Conservation (phyloP, 2,329 filamentous ascomycete genomes). For the Venturia nashicola region DNA sequence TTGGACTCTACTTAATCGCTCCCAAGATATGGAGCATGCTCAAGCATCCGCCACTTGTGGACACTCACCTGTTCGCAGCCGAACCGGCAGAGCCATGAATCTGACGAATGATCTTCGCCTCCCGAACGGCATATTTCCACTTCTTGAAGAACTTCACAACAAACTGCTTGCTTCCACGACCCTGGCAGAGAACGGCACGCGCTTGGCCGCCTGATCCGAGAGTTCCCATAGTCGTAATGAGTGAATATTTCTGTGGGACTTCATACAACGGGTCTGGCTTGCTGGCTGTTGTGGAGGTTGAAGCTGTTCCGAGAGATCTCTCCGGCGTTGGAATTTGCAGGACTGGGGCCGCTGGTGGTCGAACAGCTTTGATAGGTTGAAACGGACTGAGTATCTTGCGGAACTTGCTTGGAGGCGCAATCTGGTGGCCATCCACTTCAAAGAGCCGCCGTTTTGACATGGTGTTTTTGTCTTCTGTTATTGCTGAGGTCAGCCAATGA, state of each 20-base stretch:
- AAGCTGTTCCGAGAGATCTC: neutral
- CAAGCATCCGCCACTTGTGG: neutral
- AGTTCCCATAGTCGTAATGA: neutral
- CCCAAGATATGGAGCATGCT: no score
- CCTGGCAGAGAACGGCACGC: neutral
- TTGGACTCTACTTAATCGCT: no score
- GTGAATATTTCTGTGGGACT: neutral
- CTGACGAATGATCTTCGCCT: neutral
- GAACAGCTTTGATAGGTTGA: neutral
- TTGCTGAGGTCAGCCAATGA: neutral
- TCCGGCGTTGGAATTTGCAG: neutral
- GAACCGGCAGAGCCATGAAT: neutral
- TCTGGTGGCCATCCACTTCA: neutral
- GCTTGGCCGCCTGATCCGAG: neutral
- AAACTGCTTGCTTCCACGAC: neutral
- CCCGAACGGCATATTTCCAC: neutral
- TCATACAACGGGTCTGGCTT: neutral
- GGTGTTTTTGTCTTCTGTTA: neutral
- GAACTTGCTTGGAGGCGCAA: neutral
- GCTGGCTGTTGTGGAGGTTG: neutral
- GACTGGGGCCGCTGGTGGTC: neutral
- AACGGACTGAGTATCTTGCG: neutral
- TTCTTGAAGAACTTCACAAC: slow-evolving; percentile 1
- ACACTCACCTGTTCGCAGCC: neutral
- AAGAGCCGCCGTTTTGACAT: neutral